Conservation (phyloP, 2,329 filamentous ascomycete species). For the Lecanicillium sp. region DNA sequence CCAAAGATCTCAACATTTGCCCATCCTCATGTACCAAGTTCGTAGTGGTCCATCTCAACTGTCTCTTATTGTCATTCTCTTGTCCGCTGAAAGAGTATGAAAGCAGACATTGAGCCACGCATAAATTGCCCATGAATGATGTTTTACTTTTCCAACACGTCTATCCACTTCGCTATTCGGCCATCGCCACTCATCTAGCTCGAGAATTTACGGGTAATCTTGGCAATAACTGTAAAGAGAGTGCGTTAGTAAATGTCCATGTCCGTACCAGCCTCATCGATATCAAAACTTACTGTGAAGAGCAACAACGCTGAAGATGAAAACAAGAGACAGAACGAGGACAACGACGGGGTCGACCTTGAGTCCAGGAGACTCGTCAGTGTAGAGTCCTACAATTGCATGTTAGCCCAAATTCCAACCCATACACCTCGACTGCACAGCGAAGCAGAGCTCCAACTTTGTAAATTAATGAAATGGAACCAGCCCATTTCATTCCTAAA, state of each 20-base stretch:
- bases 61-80: too few relatives aligned
- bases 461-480: too few relatives aligned
- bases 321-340: slow-evolving; percentile 89
- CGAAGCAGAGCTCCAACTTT: too few relatives aligned
- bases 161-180: too few relatives aligned
- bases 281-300: slow-evolving; percentile 72
- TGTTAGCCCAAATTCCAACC: slow-evolving; percentile 17
- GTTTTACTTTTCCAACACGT: too few relatives aligned
- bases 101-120: too few relatives aligned
- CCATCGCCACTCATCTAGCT: slow-evolving; percentile 32
- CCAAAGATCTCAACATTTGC: neutral
- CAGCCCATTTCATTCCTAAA: too few relatives aligned
- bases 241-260: slow-evolving; percentile 5
- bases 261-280: neutral
- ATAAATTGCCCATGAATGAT: too few relatives aligned
- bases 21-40: too few relatives aligned
- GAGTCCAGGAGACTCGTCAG: slow-evolving; percentile 91
- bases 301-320: slow-evolving; percentile 97
- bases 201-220: slow-evolving; percentile 83
- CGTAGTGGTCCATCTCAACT: too few relatives aligned
- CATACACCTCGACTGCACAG: too few relatives aligned
- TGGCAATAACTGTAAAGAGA: slow-evolving; percentile 68
- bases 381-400: slow-evolving; percentile 69
- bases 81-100: too few relatives aligned
- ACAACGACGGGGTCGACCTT: slow-evolving; percentile 98